These are phyloP conservation scores for Calocybe gangraenosa DNA, from an alignment of 768 basidiomycete genomes.

Conservation along the genomic window DNA sequence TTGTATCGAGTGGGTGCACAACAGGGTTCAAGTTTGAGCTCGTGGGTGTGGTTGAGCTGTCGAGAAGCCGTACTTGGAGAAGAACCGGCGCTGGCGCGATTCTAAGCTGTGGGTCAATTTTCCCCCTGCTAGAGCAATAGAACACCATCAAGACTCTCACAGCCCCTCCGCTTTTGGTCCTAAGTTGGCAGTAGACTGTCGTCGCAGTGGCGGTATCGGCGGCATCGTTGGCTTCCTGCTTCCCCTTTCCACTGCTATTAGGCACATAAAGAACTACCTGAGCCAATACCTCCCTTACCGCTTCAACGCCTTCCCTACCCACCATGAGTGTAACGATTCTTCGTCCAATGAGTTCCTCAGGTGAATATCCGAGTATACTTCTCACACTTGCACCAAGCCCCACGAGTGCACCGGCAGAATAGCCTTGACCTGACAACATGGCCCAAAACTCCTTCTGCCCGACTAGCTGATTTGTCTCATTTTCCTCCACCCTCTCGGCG, in stretches of 20 bases:
- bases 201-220: conserved; percentile 17
- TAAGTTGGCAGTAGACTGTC: conserved; percentile 31
- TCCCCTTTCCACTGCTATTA: conserved; percentile 15
- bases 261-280: neutral
- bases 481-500: conserved; percentile 1
- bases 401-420: conserved; percentile 42
- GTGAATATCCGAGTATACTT: conserved; percentile 65
- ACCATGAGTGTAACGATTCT: conserved; percentile 35
- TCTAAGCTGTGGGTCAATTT: conserved; percentile 10
- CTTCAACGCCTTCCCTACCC: conserved; percentile 19
- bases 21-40: neutral
- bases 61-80: conserved; percentile 30
- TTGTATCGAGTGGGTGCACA: conserved; percentile 12
- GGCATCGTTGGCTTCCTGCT: conserved; percentile 18
- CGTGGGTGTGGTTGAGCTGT: conserved; percentile 6
- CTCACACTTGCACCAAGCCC: conserved; percentile 45
- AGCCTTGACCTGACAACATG: conserved; percentile 25
- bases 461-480: neutral
- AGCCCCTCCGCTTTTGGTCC: conserved; percentile 31
- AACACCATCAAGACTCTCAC: conserved; percentile 21
- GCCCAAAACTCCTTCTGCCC: conserved; percentile 49
- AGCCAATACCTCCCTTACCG: conserved; percentile 4
- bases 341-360: conserved; percentile 49
- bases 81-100: conserved; percentile 33
- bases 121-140: conserved; percentile 25